These are phyloP conservation scores for Candida glucosophila DNA, from an alignment of 1,139 yeast genomes.

Conservation along the genomic window DNA sequence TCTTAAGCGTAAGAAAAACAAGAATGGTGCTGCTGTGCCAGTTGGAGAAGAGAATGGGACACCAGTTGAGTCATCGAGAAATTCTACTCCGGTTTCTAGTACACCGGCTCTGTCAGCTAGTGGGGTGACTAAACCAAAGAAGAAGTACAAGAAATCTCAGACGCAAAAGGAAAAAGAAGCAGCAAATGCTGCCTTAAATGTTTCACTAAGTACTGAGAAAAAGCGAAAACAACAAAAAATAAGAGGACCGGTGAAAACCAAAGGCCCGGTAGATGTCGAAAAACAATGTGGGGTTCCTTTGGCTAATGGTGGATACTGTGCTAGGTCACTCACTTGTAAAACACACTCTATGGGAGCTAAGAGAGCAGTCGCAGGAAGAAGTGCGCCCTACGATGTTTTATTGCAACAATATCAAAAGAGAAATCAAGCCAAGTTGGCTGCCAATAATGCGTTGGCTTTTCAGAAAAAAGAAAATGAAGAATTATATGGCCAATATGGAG, in stretches of 20 bases:
- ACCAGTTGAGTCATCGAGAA: slow-evolving; percentile 34
- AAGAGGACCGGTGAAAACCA: slow-evolving; percentile 50
- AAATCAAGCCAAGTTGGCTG: slow-evolving; percentile 86
- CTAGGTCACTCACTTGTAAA: slow-evolving; percentile 90
- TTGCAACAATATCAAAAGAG: slow-evolving; percentile 85
- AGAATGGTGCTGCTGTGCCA: slow-evolving; percentile 16
- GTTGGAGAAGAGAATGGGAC: slow-evolving; percentile 27
- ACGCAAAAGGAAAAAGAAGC: slow-evolving; percentile 40
- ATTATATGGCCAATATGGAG: slow-evolving; percentile 22
- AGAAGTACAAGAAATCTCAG: slow-evolving; percentile 38
- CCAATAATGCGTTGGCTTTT: slow-evolving; percentile 63
- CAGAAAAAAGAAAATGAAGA: slow-evolving; percentile 40
- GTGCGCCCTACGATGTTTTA: slow-evolving; percentile 84
- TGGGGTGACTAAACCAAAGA: slow-evolving; percentile 24
- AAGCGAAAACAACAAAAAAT: slow-evolving; percentile 40
- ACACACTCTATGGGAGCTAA: slow-evolving; percentile 98
- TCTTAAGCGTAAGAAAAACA: slow-evolving; percentile 26
- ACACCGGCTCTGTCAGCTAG: slow-evolving; percentile 12
- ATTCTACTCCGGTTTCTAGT: slow-evolving; percentile 30
- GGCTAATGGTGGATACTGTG: slow-evolving; percentile 89
- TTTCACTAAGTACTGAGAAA: slow-evolving; percentile 31
- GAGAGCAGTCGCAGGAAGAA: slow-evolving; percentile 87
- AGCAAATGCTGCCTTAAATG: slow-evolving; percentile 40
- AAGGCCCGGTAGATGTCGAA: slow-evolving; percentile 88
- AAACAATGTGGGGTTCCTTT: slow-evolving; percentile 94